phyloP scores from a whole-genome alignment of 2,329 filamentous ascomycete species.

The Orbilia blumenaviensis region DNA sequence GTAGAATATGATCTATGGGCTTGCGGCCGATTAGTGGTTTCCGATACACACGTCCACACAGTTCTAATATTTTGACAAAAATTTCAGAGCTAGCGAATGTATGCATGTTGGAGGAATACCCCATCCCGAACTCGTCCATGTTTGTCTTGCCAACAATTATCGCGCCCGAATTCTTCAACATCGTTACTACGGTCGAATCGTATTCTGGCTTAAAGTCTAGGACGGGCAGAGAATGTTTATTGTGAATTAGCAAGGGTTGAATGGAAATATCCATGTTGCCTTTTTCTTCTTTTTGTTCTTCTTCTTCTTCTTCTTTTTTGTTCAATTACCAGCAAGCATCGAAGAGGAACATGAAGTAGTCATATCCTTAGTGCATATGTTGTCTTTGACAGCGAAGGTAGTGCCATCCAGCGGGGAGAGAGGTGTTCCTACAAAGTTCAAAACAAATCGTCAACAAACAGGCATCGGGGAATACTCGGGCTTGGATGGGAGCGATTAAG shows the following conservation, averaged over 20 bases:
- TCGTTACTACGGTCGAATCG: slow-evolving; percentile 79
- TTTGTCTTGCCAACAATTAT: slow-evolving; percentile 81
- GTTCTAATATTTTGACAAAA: not conserved
- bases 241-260: slow-evolving; percentile 3
- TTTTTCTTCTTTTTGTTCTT: too few relatives aligned
- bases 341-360: slow-evolving; percentile 84
- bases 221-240: slow-evolving; percentile 56
- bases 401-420: slow-evolving; percentile 61
- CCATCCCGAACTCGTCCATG: slow-evolving; percentile 97
- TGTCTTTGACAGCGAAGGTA: slow-evolving; percentile 77
- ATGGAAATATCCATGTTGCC: not conserved
- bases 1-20: slow-evolving; percentile 71
- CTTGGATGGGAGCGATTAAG: not conserved
- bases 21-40: not conserved
- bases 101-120: slow-evolving; percentile 60
- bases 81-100: not conserved
- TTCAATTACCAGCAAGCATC: slow-evolving; percentile 66
- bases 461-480: not conserved
- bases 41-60: not conserved
- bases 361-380: slow-evolving; percentile 73
- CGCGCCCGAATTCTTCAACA: slow-evolving; percentile 72
- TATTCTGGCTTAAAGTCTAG: slow-evolving; percentile 74
- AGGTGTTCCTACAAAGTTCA: not conserved
- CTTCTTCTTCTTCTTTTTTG: not conserved
- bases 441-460: not conserved